Conservation (phyloP, 1,284 basidiomycete genomes). For the Microstroma glucosiphilum region DNA sequence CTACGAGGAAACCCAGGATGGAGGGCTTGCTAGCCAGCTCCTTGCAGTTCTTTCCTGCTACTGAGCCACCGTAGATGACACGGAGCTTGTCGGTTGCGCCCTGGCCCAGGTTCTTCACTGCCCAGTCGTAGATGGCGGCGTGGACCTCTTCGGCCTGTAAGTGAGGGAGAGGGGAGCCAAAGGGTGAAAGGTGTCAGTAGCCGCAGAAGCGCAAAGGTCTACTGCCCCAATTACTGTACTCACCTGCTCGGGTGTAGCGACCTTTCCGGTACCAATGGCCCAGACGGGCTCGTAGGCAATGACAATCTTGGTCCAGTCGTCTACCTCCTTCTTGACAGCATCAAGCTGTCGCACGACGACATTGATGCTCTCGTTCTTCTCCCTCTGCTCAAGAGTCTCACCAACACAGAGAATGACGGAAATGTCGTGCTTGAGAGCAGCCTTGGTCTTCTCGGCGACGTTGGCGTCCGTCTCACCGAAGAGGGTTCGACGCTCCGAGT, state of each 20-base stretch:
- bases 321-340: conserved; percentile 62
- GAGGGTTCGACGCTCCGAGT: conserved; percentile 89
- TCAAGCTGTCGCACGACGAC: conserved; percentile 79
- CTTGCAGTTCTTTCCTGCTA: conserved; percentile 77
- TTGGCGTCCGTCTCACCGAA: conserved; percentile 81
- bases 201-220: not conserved
- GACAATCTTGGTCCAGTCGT: conserved; percentile 84
- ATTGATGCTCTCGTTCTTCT: conserved; percentile 68
- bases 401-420: conserved; percentile 93
- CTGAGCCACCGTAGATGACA: conserved; percentile 93
- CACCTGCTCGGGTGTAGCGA: conserved; percentile 71
- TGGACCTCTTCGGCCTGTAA: conserved; percentile 78
- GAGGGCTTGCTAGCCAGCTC: conserved; percentile 65
- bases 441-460: conserved; percentile 74
- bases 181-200: not conserved
- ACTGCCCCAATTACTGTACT: conserved; percentile 5
- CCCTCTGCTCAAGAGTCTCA: conserved; percentile 85
- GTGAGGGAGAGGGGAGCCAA: conserved; percentile 15
- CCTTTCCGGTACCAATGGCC: conserved; percentile 97
- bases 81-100: conserved; percentile 70
- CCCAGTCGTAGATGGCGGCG: conserved; percentile 71
- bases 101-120: conserved; percentile 63
- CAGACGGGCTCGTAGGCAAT: conserved; percentile 80
- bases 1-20: conserved; percentile 98
- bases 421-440: conserved; percentile 68